phyloP scores from a whole-genome alignment of 2,329 filamentous ascomycete species.

The Colletotrichum sp. region DNA sequence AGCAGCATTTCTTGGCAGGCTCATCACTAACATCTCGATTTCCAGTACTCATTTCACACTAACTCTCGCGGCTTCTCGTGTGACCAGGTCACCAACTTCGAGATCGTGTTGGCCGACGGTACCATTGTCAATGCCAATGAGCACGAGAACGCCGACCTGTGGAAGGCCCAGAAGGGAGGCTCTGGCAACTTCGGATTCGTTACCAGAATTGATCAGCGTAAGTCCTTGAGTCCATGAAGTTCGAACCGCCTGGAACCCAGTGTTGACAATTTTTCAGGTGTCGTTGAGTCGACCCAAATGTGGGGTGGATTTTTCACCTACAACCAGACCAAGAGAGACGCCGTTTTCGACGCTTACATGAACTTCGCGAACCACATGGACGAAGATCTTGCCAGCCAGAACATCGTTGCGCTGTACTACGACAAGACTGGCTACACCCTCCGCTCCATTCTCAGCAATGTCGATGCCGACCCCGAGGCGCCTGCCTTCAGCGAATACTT shows the following conservation, averaged over 20 bases:
- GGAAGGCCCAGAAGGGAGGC: slow-evolving; percentile 50
- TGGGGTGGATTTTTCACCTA: slow-evolving; percentile 33
- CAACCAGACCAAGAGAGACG: slow-evolving; percentile 26
- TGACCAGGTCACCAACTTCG: slow-evolving; percentile 45
- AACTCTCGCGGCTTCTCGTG: slow-evolving; percentile 42
- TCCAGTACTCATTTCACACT: slow-evolving; percentile 31
- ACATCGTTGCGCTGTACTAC: slow-evolving; percentile 30
- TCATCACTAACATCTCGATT: not conserved
- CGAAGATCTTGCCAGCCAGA: slow-evolving; percentile 29
- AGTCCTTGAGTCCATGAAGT: not conserved
- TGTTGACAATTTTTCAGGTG: not conserved
- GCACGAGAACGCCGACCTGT: slow-evolving; percentile 43
- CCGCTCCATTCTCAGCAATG: slow-evolving; percentile 30
- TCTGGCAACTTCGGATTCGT: slow-evolving; percentile 49
- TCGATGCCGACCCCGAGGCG: slow-evolving; percentile 24
- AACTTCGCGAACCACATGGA: slow-evolving; percentile 31
- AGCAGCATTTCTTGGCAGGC: not conserved
- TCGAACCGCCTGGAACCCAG: not conserved
- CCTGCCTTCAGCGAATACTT: slow-evolving; percentile 29
- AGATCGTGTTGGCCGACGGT: slow-evolving; percentile 50
- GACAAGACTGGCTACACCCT: slow-evolving; percentile 22
- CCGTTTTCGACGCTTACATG: slow-evolving; percentile 30
- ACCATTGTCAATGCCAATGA: slow-evolving; percentile 45
- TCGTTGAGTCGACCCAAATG: slow-evolving; percentile 25
- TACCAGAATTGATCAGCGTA: slow-evolving; percentile 27